These are phyloP conservation scores for Chlorella sp. DNA, from an alignment of 139 green algal genomes.

Conservation along the genomic window DNA sequence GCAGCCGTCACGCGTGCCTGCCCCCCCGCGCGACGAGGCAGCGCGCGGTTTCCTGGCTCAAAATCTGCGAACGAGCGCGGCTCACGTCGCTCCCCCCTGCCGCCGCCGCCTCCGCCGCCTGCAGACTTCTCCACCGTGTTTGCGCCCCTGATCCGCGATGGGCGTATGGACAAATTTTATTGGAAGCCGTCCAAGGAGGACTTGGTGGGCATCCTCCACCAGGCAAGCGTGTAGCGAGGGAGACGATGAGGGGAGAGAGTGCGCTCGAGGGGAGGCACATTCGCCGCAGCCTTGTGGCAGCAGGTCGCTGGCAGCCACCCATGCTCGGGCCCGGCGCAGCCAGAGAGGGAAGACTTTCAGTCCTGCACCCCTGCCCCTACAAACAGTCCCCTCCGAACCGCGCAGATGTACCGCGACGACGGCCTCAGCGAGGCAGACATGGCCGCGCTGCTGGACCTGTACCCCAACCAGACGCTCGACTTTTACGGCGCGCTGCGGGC, in stretches of 20 bases:
- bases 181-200: constrained; percentile 81
- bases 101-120: constrained; percentile 10
- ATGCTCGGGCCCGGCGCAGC: no score
- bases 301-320: no score
- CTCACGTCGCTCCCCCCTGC: background rate
- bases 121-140: constrained; percentile 90
- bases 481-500: constrained; percentile 85
- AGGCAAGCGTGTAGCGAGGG: no score
- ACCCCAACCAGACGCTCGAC: constrained; percentile 81
- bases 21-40: no score
- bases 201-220: constrained; percentile 71
- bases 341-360: background rate
- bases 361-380: no score
- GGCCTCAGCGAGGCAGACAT: constrained; percentile 73
- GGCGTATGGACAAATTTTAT: constrained; percentile 80
- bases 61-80: no score
- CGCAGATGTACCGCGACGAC: constrained; percentile 78
- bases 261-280: no score
- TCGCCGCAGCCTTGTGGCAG: background rate
- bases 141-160: constrained; percentile 90
- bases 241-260: no score
- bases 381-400: no score
- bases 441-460: constrained; percentile 68
- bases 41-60: no score
- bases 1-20: no score